Conservation (phyloP, 1,284 basidiomycete species). For the Coniferiporia sulphurascens region DNA sequence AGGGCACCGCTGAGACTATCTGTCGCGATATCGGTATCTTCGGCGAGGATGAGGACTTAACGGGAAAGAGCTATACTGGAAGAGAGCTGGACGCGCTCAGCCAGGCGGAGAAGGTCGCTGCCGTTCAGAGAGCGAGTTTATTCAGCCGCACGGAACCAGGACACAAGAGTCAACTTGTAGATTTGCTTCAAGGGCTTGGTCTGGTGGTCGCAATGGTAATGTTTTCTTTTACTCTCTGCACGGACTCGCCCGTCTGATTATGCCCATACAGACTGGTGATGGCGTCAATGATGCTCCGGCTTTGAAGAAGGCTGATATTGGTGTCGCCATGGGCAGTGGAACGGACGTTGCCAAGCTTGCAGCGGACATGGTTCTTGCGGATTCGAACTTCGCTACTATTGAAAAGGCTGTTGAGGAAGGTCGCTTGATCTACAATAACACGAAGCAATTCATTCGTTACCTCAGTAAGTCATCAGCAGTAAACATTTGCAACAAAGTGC, state of each 20-base stretch:
- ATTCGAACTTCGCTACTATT: conserved; percentile 90
- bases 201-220: conserved; percentile 96
- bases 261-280: conserved; percentile 66
- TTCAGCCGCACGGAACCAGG: conserved; percentile 94
- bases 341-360: conserved; percentile 99
- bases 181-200: conserved; percentile 88
- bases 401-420: conserved; percentile 96
- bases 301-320: conserved; percentile 95
- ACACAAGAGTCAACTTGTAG: conserved; percentile 94
- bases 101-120: conserved; percentile 76
- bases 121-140: conserved; percentile 83
- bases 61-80: conserved; percentile 92
- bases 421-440: conserved; percentile 97
- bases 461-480: conserved; percentile 52
- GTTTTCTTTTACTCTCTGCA: conserved; percentile 13
- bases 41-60: conserved; percentile 73
- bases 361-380: conserved; percentile 92
- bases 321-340: conserved; percentile 98
- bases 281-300: conserved; percentile 98
- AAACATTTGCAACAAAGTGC: conserved; percentile 24
- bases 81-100: conserved; percentile 83
- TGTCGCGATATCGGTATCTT: conserved; percentile 96
- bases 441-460: conserved; percentile 95
- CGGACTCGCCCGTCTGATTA: conserved; percentile 1
- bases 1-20: conserved; percentile 96